phyloP scores from a whole-genome alignment of 1,284 basidiomycete species.

The Schizophyllum commune region DNA sequence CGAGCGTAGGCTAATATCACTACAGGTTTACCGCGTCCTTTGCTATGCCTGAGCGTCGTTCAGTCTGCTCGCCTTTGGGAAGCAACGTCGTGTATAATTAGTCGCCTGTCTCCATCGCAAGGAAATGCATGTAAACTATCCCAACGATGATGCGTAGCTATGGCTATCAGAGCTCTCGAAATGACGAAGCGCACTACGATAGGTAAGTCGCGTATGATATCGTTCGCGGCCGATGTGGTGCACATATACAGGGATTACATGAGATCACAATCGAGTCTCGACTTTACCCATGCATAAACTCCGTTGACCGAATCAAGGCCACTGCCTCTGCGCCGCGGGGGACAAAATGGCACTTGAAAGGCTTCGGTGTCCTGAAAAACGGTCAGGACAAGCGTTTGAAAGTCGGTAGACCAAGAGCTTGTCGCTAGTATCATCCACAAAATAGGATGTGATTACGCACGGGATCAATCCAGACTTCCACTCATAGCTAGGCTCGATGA shows the following conservation, averaged over 20 bases:
- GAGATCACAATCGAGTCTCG: too few relatives aligned
- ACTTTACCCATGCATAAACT: too few relatives aligned
- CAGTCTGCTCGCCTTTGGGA: background rate
- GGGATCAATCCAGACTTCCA: background rate
- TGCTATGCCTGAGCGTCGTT: slow-evolving; percentile 10
- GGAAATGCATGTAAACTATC: background rate
- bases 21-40: slow-evolving; percentile 10
- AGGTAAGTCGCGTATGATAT: too few relatives aligned
- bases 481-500: too few relatives aligned
- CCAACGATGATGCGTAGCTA: too few relatives aligned
- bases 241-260: too few relatives aligned
- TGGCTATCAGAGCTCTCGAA: too few relatives aligned
- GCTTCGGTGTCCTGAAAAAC: background rate
- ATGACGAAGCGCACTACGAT: too few relatives aligned
- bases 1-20: background rate
- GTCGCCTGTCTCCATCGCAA: background rate
- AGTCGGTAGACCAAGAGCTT: background rate
- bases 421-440: background rate
- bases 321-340: background rate
- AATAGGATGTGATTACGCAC: background rate
- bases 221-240: too few relatives aligned
- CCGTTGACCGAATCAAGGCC: background rate
- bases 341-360: background rate
- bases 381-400: too few relatives aligned
- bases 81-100: background rate